Evolutionary conservation across 805 yeast genomes (phyloP).

Genomic region (Hermanozyma aechmeae): DNA sequence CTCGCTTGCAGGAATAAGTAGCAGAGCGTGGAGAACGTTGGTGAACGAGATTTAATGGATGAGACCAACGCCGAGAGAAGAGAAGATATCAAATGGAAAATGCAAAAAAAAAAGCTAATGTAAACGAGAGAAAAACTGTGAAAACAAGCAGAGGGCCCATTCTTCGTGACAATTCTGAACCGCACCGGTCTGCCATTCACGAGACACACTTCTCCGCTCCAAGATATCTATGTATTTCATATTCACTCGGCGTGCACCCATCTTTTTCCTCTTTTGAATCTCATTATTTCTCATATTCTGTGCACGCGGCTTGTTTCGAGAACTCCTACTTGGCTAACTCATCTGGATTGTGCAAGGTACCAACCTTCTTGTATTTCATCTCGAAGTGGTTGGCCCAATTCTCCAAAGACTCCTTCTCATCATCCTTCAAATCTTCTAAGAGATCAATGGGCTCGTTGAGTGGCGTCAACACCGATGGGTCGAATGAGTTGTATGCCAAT

Average conservation of each 20-base stretch:
- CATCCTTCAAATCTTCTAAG: slow-evolving; percentile 47
- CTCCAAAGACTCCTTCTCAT: slow-evolving; percentile 59
- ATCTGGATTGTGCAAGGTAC: slow-evolving; percentile 41
- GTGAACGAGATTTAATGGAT: no score
- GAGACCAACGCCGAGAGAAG: no score
- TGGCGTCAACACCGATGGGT: slow-evolving; percentile 50
- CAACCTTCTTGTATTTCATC: slow-evolving; percentile 75
- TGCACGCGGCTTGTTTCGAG: slow-evolving; percentile 1
- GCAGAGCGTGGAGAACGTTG: background rate
- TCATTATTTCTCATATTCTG: background rate
- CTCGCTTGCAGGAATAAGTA: no score
- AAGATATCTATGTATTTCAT: no score
- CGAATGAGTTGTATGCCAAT: slow-evolving; percentile 81
- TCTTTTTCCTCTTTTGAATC: background rate
- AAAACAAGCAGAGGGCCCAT: no score
- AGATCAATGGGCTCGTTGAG: slow-evolving; percentile 73
- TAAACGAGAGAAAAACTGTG: no score
- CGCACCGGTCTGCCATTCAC: no score
- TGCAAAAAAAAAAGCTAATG: no score
- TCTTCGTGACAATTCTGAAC: no score
- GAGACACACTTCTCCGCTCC: no score
- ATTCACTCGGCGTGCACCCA: background rate
- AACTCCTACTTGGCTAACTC: slow-evolving; percentile 1
- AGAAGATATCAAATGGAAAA: no score
- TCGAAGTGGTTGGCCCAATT: slow-evolving; percentile 83